Evolutionary conservation across 73 alveolate species (phyloP).

Genomic region (Paramecium tetraurelia): DNA sequence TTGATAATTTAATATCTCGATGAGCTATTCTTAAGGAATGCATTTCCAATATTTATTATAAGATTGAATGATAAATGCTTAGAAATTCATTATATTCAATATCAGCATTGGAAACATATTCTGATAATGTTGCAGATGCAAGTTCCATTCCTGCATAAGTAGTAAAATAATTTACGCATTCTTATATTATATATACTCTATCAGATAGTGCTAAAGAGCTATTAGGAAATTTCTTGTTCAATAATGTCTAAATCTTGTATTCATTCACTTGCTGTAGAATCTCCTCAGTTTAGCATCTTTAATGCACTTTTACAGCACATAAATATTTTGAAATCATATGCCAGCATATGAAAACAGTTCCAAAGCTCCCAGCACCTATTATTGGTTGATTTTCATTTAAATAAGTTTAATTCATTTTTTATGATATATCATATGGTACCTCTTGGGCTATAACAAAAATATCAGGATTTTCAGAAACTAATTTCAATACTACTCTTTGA

Average conservation of each 20-base stretch:
- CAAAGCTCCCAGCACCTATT: neutral
- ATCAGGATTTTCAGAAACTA: neutral
- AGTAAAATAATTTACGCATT: neutral
- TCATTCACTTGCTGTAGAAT: neutral
- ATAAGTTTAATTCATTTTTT: neutral
- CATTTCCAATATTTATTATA: conserved; percentile 24
- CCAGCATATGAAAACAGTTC: neutral
- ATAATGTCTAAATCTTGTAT: neutral
- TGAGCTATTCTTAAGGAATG: conserved; percentile 80
- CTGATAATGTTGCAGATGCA: neutral
- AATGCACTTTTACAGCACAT: neutral
- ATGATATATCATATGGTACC: neutral
- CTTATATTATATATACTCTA: neutral
- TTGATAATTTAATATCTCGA: conserved; percentile 79
- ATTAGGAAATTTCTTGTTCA: neutral
- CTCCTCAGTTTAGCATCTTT: neutral
- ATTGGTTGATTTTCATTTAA: neutral
- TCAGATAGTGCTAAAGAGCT: neutral
- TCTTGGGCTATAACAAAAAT: neutral
- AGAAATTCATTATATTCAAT: neutral
- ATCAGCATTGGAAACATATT: neutral
- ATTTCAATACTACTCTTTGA: neutral
- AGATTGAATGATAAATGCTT: neutral
- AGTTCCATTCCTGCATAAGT: neutral
- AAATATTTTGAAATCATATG: neutral